Conservation (phyloP, 2,329 filamentous ascomycete species). For the Aspergillus pseudonomiae region DNA sequence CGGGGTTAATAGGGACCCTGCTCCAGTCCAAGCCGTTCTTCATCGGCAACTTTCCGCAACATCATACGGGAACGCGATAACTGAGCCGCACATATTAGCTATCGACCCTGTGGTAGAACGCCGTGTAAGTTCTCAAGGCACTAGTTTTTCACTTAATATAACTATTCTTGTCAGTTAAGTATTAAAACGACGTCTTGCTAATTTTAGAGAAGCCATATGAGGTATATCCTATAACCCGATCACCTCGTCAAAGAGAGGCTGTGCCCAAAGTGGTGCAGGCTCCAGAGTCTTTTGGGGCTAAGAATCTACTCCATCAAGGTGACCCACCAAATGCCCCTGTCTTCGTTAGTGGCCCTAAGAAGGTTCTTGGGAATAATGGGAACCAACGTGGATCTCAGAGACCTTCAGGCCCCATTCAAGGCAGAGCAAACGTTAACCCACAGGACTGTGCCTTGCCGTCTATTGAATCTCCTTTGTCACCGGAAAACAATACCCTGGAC, state of each 20-base stretch:
- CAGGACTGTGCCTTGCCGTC: conserved; percentile 40
- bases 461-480: conserved; percentile 35
- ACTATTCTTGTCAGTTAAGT: background rate
- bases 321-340: conserved; percentile 31
- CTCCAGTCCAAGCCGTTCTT: conserved; percentile 15
- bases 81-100: conserved; percentile 14
- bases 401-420: conserved; percentile 17
- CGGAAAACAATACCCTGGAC: conserved; percentile 28
- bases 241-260: conserved; percentile 24
- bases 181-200: conserved; percentile 22
- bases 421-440: conserved; percentile 21
- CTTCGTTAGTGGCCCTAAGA: conserved; percentile 36
- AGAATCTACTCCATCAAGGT: conserved; percentile 18
- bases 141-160: background rate
- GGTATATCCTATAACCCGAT: conserved; percentile 20
- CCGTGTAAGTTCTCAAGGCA: conserved; percentile 23
- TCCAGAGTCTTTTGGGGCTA: conserved; percentile 21
- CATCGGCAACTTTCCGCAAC: conserved; percentile 16
- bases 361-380: conserved; percentile 21
- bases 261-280: conserved; percentile 26
- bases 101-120: conserved; percentile 14
- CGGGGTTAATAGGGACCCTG: conserved; percentile 15
- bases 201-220: conserved; percentile 30
- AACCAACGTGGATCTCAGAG: conserved; percentile 22
- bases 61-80: conserved; percentile 20